Evolutionary conservation across 169 alveolate genomes (phyloP).

Genomic region (Plasmodium relictum): DNA sequence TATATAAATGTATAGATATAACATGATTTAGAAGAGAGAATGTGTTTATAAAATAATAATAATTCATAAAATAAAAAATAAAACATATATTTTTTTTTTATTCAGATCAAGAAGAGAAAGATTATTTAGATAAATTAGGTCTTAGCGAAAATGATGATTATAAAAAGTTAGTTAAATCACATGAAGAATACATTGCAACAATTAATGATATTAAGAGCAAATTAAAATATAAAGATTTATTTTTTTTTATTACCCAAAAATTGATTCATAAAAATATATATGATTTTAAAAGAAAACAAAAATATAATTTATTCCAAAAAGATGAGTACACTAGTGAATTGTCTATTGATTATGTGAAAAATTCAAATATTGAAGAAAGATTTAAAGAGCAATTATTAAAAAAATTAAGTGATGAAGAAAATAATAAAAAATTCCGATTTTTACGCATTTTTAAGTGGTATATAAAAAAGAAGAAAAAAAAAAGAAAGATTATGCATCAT

Average conservation of each 20-base stretch:
- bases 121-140: slow-evolving; percentile 50
- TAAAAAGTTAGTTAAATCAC: slow-evolving; percentile 62
- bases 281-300: slow-evolving; percentile 67
- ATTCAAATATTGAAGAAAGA: slow-evolving; percentile 68
- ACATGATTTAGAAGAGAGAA: no score
- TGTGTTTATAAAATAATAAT: no score
- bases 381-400: slow-evolving; percentile 54
- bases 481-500: not conserved
- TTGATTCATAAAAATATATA: slow-evolving; percentile 63
- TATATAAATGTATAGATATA: slow-evolving; percentile 3
- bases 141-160: slow-evolving; percentile 35
- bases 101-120: slow-evolving; percentile 69
- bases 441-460: slow-evolving; percentile 61
- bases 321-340: slow-evolving; percentile 74
- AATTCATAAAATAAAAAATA: not conserved
- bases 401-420: slow-evolving; percentile 28
- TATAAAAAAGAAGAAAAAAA: not conserved
- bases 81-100: slow-evolving; percentile 8
- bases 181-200: slow-evolving; percentile 47
- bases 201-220: slow-evolving; percentile 64
- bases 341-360: slow-evolving; percentile 70
- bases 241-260: slow-evolving; percentile 76
- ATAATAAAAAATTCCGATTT: not conserved
- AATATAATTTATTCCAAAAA: slow-evolving; percentile 40
- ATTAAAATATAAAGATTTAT: slow-evolving; percentile 74